phyloP scores from a whole-genome alignment of 2,329 filamentous ascomycete genomes.

The Fusarium virguliforme region DNA sequence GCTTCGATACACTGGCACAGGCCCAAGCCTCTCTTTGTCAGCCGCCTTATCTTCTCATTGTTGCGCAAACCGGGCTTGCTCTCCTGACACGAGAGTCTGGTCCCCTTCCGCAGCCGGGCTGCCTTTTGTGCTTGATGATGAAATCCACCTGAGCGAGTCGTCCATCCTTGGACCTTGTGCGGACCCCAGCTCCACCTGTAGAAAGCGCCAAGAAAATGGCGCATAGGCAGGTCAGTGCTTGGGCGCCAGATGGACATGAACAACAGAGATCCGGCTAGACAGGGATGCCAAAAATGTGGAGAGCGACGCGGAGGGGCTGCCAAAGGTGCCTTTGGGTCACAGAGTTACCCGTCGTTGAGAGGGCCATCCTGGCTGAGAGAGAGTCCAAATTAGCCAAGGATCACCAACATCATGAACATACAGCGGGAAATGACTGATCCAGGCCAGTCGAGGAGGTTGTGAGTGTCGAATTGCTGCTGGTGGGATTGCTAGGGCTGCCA shows the following conservation, averaged over 20 bases:
- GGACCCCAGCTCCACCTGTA: constrained; percentile 34
- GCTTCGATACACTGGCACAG: constrained; percentile 1
- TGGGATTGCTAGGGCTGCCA: constrained; percentile 18
- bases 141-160: constrained; percentile 20
- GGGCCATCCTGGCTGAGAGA: constrained; percentile 12
- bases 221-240: constrained; percentile 31
- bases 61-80: constrained; percentile 3
- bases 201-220: constrained; percentile 48
- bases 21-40: constrained; percentile 5
- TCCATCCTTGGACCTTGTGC: constrained; percentile 34
- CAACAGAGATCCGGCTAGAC: constrained; percentile 45
- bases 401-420: constrained; percentile 8
- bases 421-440: not conserved
- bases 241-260: constrained; percentile 22
- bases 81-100: not conserved
- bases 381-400: not conserved
- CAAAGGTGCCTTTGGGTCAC: constrained; percentile 6
- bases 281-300: constrained; percentile 44
- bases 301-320: constrained; percentile 17
- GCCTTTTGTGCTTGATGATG: constrained; percentile 26
- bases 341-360: constrained; percentile 8
- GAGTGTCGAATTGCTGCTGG: not conserved
- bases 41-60: not conserved
- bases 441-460: not conserved
- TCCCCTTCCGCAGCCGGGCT: constrained; percentile 7